phyloP scores from a whole-genome alignment of 1,284 basidiomycete genomes.

The Rhodotorula mucilaginosa region DNA sequence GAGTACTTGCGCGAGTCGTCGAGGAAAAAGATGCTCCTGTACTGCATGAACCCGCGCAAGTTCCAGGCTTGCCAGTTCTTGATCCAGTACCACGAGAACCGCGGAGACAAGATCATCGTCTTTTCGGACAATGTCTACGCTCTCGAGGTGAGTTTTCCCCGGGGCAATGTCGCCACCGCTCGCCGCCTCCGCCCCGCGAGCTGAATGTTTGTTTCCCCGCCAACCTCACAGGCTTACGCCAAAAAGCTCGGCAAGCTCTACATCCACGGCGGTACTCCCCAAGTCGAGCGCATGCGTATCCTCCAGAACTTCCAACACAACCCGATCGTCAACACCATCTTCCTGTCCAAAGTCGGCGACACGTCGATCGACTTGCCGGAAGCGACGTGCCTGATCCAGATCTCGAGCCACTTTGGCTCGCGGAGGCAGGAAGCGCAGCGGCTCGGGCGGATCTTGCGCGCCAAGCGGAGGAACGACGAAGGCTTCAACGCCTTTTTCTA shows the following conservation, averaged over 20 bases:
- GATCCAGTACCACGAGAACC: constrained; percentile 95
- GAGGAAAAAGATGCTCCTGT: constrained; percentile 90
- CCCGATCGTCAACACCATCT: constrained; percentile 95
- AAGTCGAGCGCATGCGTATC: constrained; percentile 93
- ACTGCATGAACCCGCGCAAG: constrained; percentile 99
- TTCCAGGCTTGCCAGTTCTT: constrained; percentile 99
- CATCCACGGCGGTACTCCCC: constrained; percentile 91
- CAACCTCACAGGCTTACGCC: constrained; percentile 72
- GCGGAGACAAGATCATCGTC: constrained; percentile 99
- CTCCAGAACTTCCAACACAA: constrained; percentile 94
- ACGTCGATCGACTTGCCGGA: constrained; percentile 99
- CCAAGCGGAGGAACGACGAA: constrained; percentile 96
- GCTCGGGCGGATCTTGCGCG: constrained; percentile 89
- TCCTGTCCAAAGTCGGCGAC: constrained; percentile 98
- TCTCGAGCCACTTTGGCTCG: constrained; percentile 99
- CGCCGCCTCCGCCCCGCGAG: not conserved
- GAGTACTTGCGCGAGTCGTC: constrained; percentile 88
- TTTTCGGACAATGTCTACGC: constrained; percentile 99
- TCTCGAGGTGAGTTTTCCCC: constrained; percentile 67
- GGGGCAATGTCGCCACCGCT: not conserved
- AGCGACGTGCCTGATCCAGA: constrained; percentile 98
- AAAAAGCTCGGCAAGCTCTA: constrained; percentile 90
- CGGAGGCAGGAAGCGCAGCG: constrained; percentile 97
- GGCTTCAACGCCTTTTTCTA: constrained; percentile 99
- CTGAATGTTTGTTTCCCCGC: not conserved